A percentile compares a stretch with the other conserved stretches of the same genome.
Conservation (phyloP, 345 rosid genomes). For the Lumnitzera racemosa region DNA sequence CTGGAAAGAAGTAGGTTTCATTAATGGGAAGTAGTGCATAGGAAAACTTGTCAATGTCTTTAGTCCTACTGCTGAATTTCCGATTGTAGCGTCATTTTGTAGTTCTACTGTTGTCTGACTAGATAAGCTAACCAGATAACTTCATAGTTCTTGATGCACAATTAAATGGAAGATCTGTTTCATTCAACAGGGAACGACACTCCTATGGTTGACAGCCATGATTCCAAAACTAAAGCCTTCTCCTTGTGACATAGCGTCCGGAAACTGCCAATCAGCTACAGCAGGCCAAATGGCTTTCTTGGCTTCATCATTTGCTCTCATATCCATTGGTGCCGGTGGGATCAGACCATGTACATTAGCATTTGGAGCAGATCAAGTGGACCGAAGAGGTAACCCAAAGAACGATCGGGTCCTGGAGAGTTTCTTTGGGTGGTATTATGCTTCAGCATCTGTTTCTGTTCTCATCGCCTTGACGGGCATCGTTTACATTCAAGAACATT, state of each 20-base stretch:
- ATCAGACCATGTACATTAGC: slow-evolving; percentile 25
- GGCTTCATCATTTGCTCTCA: slow-evolving; percentile 20
- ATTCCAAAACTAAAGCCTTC: slow-evolving; percentile 54
- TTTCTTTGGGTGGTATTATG: slow-evolving; percentile 29
- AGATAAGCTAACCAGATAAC: too few species aligned
- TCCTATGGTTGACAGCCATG: slow-evolving; percentile 68
- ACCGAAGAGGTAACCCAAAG: slow-evolving; percentile 10
- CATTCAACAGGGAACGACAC: slow-evolving; percentile 48
- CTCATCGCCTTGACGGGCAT: slow-evolving; percentile 16
- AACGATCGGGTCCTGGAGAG: slow-evolving; percentile 17
- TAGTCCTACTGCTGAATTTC: too few species aligned
- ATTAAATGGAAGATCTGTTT: slow-evolving; percentile 1
- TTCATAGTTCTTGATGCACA: too few species aligned
- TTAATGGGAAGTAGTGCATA: too few species aligned
- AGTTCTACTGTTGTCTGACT: too few species aligned
- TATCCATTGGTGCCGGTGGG: slow-evolving; percentile 25
- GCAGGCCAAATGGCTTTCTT: slow-evolving; percentile 34
- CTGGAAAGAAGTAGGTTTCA: too few species aligned
- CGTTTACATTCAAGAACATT: slow-evolving; percentile 24
- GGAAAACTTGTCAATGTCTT: too few species aligned
- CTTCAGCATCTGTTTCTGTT: slow-evolving; percentile 10
- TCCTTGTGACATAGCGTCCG: slow-evolving; percentile 23
- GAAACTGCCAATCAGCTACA: slow-evolving; percentile 40
- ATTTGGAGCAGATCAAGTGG: slow-evolving; percentile 30
- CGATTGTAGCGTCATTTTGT: too few species aligned